These are phyloP conservation scores for Oemleria cerasiformis DNA, from an alignment of 306 rosid species.

Conservation along the genomic window DNA sequence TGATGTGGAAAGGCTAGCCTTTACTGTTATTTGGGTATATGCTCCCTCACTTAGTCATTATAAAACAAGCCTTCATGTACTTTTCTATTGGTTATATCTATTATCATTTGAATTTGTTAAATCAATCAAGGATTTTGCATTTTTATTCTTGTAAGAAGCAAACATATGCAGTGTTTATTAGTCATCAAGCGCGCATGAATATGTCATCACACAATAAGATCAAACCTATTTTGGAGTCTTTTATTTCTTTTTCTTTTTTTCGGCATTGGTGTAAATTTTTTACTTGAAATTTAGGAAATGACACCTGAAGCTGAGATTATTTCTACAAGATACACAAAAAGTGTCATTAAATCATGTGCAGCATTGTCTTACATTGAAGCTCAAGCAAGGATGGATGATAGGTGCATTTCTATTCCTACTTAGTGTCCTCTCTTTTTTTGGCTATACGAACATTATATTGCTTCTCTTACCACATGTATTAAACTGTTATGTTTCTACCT, in stretches of 20 bases:
- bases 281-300: slow-evolving; percentile 72
- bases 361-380: slow-evolving; percentile 95
- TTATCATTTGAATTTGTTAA: background rate
- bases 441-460: background rate
- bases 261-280: background rate
- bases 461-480: background rate
- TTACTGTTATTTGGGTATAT: slow-evolving; percentile 95
- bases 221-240: background rate
- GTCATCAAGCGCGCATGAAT: background rate
- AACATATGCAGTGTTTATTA: background rate
- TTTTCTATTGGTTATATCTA: too few species aligned
- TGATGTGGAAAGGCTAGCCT: slow-evolving; percentile 96
- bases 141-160: background rate
- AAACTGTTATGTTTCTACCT: background rate
- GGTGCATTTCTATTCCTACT: slow-evolving; percentile 49
- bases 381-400: slow-evolving; percentile 98
- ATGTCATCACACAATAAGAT: background rate
- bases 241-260: background rate
- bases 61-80: background rate
- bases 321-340: slow-evolving; percentile 74
- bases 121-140: background rate
- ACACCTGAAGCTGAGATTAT: slow-evolving; percentile 89
- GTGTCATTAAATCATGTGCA: slow-evolving; percentile 84
- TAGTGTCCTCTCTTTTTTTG: slow-evolving; percentile 2
- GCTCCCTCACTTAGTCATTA: slow-evolving; percentile 1